Evolutionary conservation across 805 yeast genomes (phyloP).

Genomic region (Schwanniomyces polymorphus): DNA sequence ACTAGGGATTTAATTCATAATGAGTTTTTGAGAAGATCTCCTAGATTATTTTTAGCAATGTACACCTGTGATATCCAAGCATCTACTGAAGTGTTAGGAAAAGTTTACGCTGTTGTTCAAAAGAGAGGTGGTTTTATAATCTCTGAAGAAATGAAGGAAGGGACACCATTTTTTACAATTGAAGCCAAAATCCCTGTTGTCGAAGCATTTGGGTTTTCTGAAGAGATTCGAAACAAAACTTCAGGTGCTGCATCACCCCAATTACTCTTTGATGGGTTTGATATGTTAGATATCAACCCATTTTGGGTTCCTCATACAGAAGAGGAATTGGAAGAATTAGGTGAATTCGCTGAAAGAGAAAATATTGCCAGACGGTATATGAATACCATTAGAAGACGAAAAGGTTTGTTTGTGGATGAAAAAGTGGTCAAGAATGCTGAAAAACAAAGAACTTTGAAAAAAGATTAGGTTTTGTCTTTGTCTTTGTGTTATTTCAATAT

Average conservation of each 20-base stretch:
- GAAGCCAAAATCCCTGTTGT: conserved; percentile 86
- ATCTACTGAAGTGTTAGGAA: conserved; percentile 89
- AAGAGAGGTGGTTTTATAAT: conserved; percentile 80
- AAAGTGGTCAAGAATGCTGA: conserved; percentile 91
- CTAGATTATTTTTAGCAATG: conserved; percentile 88
- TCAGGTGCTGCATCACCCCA: conserved; percentile 99
- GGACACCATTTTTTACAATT: conserved; percentile 92
- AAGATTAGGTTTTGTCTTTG: conserved; percentile 39
- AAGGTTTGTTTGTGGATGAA: conserved; percentile 87
- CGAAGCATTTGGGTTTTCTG: conserved; percentile 96
- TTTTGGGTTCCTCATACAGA: conserved; percentile 99
- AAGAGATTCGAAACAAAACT: conserved; percentile 87
- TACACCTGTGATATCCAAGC: conserved; percentile 95
- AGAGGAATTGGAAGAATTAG: conserved; percentile 90
- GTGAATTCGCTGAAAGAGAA: conserved; percentile 89
- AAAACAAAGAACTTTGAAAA: conserved; percentile 86
- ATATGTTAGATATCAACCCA: conserved; percentile 87
- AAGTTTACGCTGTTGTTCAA: conserved; percentile 92
- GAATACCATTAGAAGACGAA: conserved; percentile 77
- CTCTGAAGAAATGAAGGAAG: conserved; percentile 96
- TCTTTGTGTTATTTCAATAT: background rate
- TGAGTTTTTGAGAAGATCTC: conserved; percentile 77
- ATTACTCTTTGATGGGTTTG: conserved; percentile 85
- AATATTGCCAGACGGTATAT: conserved; percentile 87
- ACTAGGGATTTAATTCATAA: conserved; percentile 73